phyloP scores from a whole-genome alignment of 2,329 filamentous ascomycete genomes.

The Fusarium sulawesiense region DNA sequence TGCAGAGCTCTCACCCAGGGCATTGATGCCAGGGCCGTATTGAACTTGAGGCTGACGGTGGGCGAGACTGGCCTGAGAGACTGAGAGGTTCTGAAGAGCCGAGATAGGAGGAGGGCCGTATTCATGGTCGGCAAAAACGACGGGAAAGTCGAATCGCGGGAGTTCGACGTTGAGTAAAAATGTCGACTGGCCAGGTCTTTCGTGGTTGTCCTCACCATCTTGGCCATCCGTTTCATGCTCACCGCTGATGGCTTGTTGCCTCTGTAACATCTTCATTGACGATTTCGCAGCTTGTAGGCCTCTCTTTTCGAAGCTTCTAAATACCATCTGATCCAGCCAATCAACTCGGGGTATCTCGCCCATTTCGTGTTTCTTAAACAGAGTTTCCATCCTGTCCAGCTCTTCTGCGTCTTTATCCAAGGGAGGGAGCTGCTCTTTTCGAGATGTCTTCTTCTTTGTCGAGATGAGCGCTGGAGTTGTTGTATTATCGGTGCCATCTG shows the following conservation, averaged over 20 bases:
- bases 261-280: slow-evolving; percentile 69
- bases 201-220: slow-evolving; percentile 55
- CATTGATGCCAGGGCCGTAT: slow-evolving; percentile 88
- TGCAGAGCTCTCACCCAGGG: slow-evolving; percentile 64
- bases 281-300: slow-evolving; percentile 72
- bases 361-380: slow-evolving; percentile 99
- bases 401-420: slow-evolving; percentile 83
- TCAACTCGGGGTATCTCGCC: slow-evolving; percentile 92
- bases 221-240: slow-evolving; percentile 49
- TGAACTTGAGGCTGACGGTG: slow-evolving; percentile 90
- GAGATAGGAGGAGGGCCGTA: slow-evolving; percentile 89
- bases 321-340: slow-evolving; percentile 96
- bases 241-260: slow-evolving; percentile 56
- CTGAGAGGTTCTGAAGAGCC: slow-evolving; percentile 69
- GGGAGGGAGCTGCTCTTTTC: slow-evolving; percentile 60
- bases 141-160: slow-evolving; percentile 92
- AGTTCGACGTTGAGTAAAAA: slow-evolving; percentile 92
- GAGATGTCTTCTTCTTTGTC: slow-evolving; percentile 64
- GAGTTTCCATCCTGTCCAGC: slow-evolving; percentile 85
- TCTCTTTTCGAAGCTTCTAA: slow-evolving; percentile 86
- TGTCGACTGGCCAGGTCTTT: slow-evolving; percentile 62
- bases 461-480: slow-evolving; percentile 77
- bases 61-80: slow-evolving; percentile 73
- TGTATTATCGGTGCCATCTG: slow-evolving; percentile 85
- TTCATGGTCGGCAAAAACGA: slow-evolving; percentile 94